Base-by-base conservation (phyloP, 2,329 filamentous ascomycete species). In the Epichloe sylvatica region DNA sequence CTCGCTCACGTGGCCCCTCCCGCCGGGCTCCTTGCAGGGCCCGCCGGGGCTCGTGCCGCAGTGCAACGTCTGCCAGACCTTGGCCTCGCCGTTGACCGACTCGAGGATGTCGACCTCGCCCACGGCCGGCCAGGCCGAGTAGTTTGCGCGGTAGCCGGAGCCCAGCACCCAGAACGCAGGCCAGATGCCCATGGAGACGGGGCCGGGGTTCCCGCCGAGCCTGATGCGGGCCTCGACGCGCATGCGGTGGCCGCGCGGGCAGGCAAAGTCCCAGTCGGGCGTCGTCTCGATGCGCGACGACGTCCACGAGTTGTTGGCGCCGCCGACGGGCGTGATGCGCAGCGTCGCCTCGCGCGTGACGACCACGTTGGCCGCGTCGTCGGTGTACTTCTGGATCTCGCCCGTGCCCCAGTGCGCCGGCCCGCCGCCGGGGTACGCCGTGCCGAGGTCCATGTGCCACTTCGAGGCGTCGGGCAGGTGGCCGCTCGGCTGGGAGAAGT, bases 81-180 rank as follows among this genome's bases (percentile, higher is more conserved):
- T 60, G 19, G 52, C 37, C 30, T 59, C 54, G 36, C 70, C 70
- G 57, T 72, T 72, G 49, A 67, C 56, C 7, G 62, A 58, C 58
- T 73, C 71, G 49, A 73, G 55, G 42, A 74, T 62, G 59, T 74
- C 71, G 44, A 73, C 61, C 60, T 74, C 71, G 49, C 67, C 68
- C 12, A 66, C 56, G 5, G 54, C 46, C 0, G 71, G 71, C 71
- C 70, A 73, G 51, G 64, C 64, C 13, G 52, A 57, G 52, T 66
- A 66, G 50, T 67, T 62, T 33, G 56, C 57, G 41, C 70, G 64
- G 57, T 65, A 70, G 2, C 53, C 57, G 8, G 60, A 52, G 5
- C 70, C 70, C 34, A 74, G 63, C 21, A 65, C 59, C 71, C 70
- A 74, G 53, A 74, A 73, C 0, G 70, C 71, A 0, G 67, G 68